A percentile compares a stretch with the other conserved stretches of the same genome.
Evolutionary conservation across 78 protist genomes (phyloP).

Genomic region (Planoprotostelium fungivorum): DNA sequence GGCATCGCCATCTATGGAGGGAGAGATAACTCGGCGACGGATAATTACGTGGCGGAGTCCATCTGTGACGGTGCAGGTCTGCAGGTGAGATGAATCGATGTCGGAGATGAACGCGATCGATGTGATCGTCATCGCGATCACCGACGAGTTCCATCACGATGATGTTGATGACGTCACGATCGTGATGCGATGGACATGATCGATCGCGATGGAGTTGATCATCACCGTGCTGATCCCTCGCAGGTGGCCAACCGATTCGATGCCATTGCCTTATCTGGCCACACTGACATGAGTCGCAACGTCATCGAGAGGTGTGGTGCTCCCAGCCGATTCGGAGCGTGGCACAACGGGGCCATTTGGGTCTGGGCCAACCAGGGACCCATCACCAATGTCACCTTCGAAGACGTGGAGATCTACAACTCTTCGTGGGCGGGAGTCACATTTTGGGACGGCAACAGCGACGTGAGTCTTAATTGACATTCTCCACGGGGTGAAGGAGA

Average conservation of each 20-base stretch:
- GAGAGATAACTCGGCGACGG: not conserved
- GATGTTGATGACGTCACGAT: no score
- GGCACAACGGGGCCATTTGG: not conserved
- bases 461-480: not conserved
- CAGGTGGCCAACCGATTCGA: not conserved
- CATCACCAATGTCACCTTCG: not conserved
- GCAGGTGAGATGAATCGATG: no score
- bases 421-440: not conserved
- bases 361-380: not conserved
- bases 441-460: not conserved
- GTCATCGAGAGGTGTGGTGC: not conserved
- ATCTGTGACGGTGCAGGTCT: not conserved
- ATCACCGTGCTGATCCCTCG: no score
- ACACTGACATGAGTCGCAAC: not conserved
- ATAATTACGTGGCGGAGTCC: not conserved
- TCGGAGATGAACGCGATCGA: no score
- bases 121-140: not conserved
- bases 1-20: not conserved
- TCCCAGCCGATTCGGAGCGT: slow-evolving; percentile 1
- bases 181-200: no score
- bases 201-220: no score
- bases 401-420: not conserved
- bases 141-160: not conserved
- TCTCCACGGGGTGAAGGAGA: not conserved
- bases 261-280: not conserved